Evolutionary conservation across 2,329 filamentous ascomycete genomes (phyloP).

Genomic region (Fonsecaea monophora): DNA sequence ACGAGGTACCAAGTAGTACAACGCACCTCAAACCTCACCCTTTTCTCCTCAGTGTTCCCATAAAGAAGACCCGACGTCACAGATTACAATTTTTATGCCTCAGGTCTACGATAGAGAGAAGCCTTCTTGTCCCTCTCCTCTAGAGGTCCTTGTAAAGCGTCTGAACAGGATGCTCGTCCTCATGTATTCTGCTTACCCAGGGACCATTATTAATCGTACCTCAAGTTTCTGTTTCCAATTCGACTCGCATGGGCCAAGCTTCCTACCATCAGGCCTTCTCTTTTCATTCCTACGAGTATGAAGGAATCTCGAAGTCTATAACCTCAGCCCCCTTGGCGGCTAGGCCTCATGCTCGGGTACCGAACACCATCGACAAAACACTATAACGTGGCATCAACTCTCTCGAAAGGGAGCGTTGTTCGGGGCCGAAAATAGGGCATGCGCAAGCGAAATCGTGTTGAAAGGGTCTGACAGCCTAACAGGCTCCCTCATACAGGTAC

Average conservation of each 20-base stretch:
- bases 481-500: not conserved
- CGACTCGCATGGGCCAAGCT: not conserved
- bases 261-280: not conserved
- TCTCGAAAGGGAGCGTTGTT: not conserved
- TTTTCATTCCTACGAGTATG: not conserved
- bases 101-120: not conserved
- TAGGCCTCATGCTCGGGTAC: constrained; percentile 17
- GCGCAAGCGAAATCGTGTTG: constrained; percentile 10
- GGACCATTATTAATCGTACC: not conserved
- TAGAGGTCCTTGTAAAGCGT: not conserved
- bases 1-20: too few species aligned
- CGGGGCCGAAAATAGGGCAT: constrained; percentile 12
- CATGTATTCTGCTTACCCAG: not conserved
- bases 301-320: not conserved
- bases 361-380: not conserved
- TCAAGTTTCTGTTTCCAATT: not conserved
- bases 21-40: not conserved
- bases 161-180: too few species aligned
- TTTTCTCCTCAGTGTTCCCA: not conserved
- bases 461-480: not conserved
- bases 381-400: constrained; percentile 5
- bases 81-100: not conserved
- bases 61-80: not conserved
- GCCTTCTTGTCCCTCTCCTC: not conserved
- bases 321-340: not conserved